Evolutionary conservation across 139 green algal genomes (phyloP), one percentile per base, ranked within the genome.

Genomic region (Micractinium sp.): DNA sequence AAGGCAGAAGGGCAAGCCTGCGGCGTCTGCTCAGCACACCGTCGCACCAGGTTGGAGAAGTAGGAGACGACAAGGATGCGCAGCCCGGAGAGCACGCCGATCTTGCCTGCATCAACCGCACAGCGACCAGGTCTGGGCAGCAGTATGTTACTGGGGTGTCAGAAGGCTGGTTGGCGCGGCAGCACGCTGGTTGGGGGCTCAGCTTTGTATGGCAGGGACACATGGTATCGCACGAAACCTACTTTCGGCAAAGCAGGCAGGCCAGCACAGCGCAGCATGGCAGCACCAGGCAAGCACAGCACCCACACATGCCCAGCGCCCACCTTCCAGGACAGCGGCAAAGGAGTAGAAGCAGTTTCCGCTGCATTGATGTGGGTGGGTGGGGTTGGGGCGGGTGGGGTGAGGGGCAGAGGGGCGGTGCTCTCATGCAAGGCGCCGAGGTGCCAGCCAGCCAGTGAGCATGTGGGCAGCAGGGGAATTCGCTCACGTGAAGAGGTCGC

Each of bases 271-370:
- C 47, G 5, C 47, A 56, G 5, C 47, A 5, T 56, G 9, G 47
- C 47, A 5, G 47, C 47, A 56, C 20, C 20, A 71, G 2, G 63
- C 63, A 71, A 2, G 7, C 63, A 23, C 19, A 29, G 9, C 63
- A 71, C 20, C 63, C 7, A 2, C 14, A 16, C 63, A 71, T 25
- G 63, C 63, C 20, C 63, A 71, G 23, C 3, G 22, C 77, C 38
- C 77, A 82, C 77, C 79, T 27, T 87, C 82, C 14, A 56, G 15
- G 36, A 66, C 13, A 0, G 36, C 82, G 15, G 39, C 67, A 9
- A 63, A 18, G 23, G 36, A 25, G 36, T 87, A 87, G 33, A 87
- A 38, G 82, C 82, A 87, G 63, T 87, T 80, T 66, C 47, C 67
- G 66, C 63, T 87, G 82, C 79, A 71, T 5, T 31, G 63, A 27